These are phyloP conservation scores for Exophiala sp. DNA, from an alignment of 2,329 filamentous ascomycete species.

Conservation along the genomic window DNA sequence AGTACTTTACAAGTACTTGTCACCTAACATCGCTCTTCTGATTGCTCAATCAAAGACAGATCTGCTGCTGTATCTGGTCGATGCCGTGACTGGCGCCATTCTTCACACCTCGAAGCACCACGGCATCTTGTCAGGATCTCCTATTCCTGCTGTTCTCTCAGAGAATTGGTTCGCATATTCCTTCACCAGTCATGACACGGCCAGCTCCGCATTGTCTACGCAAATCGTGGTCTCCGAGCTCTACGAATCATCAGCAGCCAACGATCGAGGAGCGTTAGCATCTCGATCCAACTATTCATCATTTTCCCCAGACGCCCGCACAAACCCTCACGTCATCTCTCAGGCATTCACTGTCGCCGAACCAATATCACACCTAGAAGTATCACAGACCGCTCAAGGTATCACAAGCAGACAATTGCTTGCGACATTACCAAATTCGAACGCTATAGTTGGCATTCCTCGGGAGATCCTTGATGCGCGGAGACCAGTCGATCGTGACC, in stretches of 20 bases:
- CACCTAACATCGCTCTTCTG: slow-evolving; percentile 77
- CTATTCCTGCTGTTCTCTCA: slow-evolving; percentile 72
- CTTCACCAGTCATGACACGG: slow-evolving; percentile 52
- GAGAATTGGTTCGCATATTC: slow-evolving; percentile 97
- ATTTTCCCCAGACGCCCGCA: slow-evolving; percentile 61
- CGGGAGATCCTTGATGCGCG: slow-evolving; percentile 78
- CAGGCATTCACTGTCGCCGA: slow-evolving; percentile 79
- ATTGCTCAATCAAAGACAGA: slow-evolving; percentile 62
- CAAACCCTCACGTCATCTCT: slow-evolving; percentile 70
- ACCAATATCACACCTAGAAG: slow-evolving; percentile 72
- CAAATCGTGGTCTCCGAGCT: slow-evolving; percentile 83
- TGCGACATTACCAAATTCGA: slow-evolving; percentile 68
- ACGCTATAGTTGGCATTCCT: slow-evolving; percentile 75
- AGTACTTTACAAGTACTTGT: slow-evolving; percentile 97
- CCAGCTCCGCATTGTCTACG: slow-evolving; percentile 67
- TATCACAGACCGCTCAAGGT: slow-evolving; percentile 87
- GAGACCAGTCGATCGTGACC: slow-evolving; percentile 78
- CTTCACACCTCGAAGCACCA: slow-evolving; percentile 68
- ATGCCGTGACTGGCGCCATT: slow-evolving; percentile 79
- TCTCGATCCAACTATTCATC: slow-evolving; percentile 68
- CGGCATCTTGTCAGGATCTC: slow-evolving; percentile 69
- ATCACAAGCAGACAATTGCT: slow-evolving; percentile 82
- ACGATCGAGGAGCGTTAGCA: slow-evolving; percentile 77
- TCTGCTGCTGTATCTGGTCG: slow-evolving; percentile 74
- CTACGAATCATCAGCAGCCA: slow-evolving; percentile 77